These are phyloP conservation scores for Hericium coralloides DNA, from an alignment of 768 basidiomycete species.

Conservation along the genomic window DNA sequence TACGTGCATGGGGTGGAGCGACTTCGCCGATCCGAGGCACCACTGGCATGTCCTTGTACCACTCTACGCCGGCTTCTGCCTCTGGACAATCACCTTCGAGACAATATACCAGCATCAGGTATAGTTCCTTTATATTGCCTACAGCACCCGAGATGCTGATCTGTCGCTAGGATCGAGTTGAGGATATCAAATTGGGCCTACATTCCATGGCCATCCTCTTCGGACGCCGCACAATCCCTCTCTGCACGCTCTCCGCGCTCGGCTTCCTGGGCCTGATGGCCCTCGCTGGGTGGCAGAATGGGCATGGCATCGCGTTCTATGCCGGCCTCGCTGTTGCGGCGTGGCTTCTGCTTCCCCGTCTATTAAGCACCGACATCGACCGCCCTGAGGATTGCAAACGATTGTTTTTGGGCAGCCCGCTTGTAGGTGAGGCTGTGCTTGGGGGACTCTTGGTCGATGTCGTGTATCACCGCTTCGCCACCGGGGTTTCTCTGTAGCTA, in stretches of 20 bases:
- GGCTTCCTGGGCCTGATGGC: no score
- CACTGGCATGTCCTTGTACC: not conserved
- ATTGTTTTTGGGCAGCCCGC: no score
- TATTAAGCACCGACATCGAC: no score
- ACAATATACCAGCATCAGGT: not conserved
- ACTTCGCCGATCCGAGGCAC: not conserved
- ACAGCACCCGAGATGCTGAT: not conserved
- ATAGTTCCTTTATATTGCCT: not conserved
- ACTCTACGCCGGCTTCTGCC: not conserved
- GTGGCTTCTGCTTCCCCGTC: no score
- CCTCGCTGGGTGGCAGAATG: no score
- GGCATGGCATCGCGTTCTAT: no score
- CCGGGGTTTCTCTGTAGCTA: no score
- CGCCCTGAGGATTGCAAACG: no score
- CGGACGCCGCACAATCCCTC: not conserved
- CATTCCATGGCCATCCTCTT: not conserved
- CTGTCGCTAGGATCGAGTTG: not conserved
- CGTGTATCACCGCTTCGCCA: no score
- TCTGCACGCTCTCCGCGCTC: not conserved
- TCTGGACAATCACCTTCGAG: not conserved
- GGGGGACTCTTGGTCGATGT: no score
- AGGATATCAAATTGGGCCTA: not conserved
- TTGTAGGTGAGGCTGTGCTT: no score
- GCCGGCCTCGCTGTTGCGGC: no score
- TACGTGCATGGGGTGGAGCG: not conserved